Evolutionary conservation across 75 land plant species (phyloP).

Genomic region (Pinus taeda): DNA sequence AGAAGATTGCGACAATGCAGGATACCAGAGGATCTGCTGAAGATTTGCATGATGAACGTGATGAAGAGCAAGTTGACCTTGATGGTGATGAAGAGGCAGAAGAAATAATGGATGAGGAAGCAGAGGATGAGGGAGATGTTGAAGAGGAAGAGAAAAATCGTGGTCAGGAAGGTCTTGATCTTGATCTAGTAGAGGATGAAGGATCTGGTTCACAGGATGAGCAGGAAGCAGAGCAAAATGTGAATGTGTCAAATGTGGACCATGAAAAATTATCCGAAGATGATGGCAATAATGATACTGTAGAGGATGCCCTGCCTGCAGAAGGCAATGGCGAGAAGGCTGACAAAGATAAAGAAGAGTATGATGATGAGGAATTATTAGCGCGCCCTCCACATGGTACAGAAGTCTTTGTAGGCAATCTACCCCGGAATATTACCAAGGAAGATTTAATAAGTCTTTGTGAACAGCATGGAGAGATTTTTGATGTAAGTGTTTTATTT

Average conservation of each 20-base stretch:
- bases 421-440: constrained; percentile 73
- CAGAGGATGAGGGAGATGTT: constrained; percentile 66
- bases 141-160: constrained; percentile 79
- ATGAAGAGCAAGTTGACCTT: constrained; percentile 16
- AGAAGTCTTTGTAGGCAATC: constrained; percentile 87
- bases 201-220: constrained; percentile 25
- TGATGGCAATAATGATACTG: constrained; percentile 1
- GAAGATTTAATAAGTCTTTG: constrained; percentile 77
- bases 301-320: background rate
- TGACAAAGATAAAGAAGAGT: constrained; percentile 34
- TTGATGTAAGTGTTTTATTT: constrained; percentile 50
- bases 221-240: constrained; percentile 24
- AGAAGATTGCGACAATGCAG: background rate
- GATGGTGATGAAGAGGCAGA: constrained; percentile 12
- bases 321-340: constrained; percentile 9
- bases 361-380: constrained; percentile 56
- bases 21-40: constrained; percentile 11
- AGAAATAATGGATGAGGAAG: constrained; percentile 14
- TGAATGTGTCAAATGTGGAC: constrained; percentile 9
- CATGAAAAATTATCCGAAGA: constrained; percentile 13
- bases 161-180: constrained; percentile 53
- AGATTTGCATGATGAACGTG: constrained; percentile 9
- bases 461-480: constrained; percentile 71
- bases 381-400: constrained; percentile 95
- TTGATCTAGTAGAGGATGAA: constrained; percentile 52